phyloP scores from a whole-genome alignment of 805 yeast species.

The Ogataea zsoltii region DNA sequence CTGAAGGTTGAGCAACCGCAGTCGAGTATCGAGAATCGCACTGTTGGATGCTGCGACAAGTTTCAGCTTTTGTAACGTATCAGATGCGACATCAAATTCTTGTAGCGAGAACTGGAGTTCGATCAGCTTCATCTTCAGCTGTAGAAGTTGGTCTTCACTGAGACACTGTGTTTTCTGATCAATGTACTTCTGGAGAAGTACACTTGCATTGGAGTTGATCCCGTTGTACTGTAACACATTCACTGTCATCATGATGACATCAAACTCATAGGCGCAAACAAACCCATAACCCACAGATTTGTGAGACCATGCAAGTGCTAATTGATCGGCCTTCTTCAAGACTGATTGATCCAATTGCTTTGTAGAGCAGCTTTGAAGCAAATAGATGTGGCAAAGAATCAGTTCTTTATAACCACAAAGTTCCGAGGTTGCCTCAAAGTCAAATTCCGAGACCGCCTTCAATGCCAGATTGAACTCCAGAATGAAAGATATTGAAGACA shows the following conservation, averaged over 20 bases:
- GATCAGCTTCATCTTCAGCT: constrained; percentile 5
- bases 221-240: constrained; percentile 28
- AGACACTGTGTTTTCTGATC: constrained; percentile 1
- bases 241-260: constrained; percentile 29
- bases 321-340: constrained; percentile 12
- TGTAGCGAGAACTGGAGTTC: constrained; percentile 9
- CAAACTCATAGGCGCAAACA: constrained; percentile 31
- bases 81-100: constrained; percentile 9
- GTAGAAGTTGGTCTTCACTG: constrained; percentile 2
- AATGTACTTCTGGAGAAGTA: constrained; percentile 16
- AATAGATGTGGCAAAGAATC: constrained; percentile 26
- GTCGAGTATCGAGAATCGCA: constrained; percentile 22
- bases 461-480: constrained; percentile 28
- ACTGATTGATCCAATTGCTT: constrained; percentile 9
- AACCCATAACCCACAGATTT: background rate
- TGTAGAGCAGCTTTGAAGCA: constrained; percentile 21
- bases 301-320: constrained; percentile 10
- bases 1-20: constrained; percentile 33
- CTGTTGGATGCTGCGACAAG: constrained; percentile 20
- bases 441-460: constrained; percentile 17
- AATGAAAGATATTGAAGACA: constrained; percentile 28
- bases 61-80: background rate
- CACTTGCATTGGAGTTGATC: constrained; percentile 13
- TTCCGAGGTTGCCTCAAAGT: constrained; percentile 17
- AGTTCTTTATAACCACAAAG: constrained; percentile 15